Evolutionary conservation across 306 rosid species (phyloP).

Genomic region (Hippophae rhamnoides): DNA sequence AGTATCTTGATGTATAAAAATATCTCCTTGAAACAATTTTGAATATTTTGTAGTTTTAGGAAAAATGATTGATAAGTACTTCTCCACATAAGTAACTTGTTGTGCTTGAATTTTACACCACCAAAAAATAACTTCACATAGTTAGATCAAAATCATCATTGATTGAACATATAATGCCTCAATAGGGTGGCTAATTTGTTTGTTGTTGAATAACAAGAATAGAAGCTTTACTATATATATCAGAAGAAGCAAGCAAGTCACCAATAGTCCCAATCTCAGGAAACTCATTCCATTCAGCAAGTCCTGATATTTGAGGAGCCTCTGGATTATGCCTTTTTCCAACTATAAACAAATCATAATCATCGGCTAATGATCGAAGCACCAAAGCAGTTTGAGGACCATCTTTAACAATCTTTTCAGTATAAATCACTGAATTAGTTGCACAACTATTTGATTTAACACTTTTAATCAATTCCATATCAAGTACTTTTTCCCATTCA

Average conservation of each 20-base stretch:
- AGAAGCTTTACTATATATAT: conserved; percentile 29
- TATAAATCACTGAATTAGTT: background rate
- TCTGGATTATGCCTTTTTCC: conserved; percentile 35
- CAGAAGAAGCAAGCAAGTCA: conserved; percentile 59
- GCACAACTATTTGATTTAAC: background rate
- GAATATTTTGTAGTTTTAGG: no score
- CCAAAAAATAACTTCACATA: no score
- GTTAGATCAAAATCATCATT: no score
- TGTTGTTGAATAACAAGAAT: conserved; percentile 56
- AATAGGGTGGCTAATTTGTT: conserved; percentile 6
- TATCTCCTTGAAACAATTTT: no score
- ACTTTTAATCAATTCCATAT: conserved; percentile 6
- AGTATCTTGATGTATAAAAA: no score
- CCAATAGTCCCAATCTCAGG: conserved; percentile 54
- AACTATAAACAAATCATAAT: conserved; percentile 43
- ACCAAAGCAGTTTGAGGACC: conserved; percentile 11
- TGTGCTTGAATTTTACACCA: no score
- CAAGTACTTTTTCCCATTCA: conserved; percentile 11
- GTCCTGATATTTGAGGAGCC: conserved; percentile 35
- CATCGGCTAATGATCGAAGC: conserved; percentile 15
- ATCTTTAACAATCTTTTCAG: conserved; percentile 14
- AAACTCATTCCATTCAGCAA: conserved; percentile 52
- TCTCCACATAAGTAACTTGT: no score
- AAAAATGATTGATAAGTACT: no score
- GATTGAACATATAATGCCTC: no score